Base-by-base conservation (phyloP, 106 monocot species). In the Ottelia alismoides region DNA sequence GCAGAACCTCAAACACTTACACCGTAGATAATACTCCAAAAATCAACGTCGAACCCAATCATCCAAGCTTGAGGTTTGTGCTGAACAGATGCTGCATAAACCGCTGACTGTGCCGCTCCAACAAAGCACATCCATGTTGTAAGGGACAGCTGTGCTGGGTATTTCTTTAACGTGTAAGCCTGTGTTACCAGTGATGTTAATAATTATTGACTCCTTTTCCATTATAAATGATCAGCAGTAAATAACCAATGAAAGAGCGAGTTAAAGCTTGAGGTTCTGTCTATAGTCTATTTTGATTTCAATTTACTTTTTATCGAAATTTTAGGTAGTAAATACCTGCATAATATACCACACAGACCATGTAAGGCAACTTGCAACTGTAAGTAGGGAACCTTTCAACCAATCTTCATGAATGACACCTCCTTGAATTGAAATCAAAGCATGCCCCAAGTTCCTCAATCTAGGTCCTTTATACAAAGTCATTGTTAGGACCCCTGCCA, bases 341-440 rank as follows among this genome's bases (percentile, higher is more conserved):
- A 92, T 87, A 66, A 87, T 75, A 56, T 92, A 87, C 87, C 87
- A 92, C 30, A 78, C 57, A 2, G 87, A 80, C 77, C 76, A 92
- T 46, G 80, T 62, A 17, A 83, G 65, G 76, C 87, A 83, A 68
- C 92, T 92, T 40, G 78, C 72, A 4, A 87, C 64, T 11, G 70
- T 73, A 3, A 87, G 74, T 45, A 75, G 58, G 12, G 92, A 76
- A 30, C 92, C 87, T 31, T 83, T 80, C 28, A 87, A 19, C 87
- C 83, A 83, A 26, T 30, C 69, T 66, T 78, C 79, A 65, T 87
- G 92, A 24, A 72, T 48, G 26, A 23, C 1, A 24, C 47, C 71
- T 51, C 87, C 77, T 62, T 77, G 77, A 3, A 83, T 79, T 35
- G 65, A 77, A 66, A 79, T 58, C 20, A 73, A 51, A 35, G 74